phyloP scores from a whole-genome alignment of 202 grass and related monocot species.

The Musa balbisiana region DNA sequence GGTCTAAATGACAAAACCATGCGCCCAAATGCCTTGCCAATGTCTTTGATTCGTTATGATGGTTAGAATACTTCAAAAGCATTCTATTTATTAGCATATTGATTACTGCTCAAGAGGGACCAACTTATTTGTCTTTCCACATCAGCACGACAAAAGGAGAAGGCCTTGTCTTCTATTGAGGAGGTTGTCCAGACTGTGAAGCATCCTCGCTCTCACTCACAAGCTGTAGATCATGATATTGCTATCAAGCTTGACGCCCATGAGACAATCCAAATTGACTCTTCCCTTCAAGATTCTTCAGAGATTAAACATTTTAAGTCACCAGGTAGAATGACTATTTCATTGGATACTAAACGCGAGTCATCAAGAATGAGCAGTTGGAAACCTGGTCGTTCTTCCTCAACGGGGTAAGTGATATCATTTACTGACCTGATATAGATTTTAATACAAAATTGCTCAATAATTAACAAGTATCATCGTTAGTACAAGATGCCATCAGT shows the following conservation, averaged over 20 bases:
- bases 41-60: conserved; percentile 92
- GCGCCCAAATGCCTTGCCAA: conserved; percentile 85
- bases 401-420: conserved; percentile 52
- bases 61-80: conserved; percentile 31
- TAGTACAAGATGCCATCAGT: too few species aligned
- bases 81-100: background rate
- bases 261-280: conserved; percentile 25
- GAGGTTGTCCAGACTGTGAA: conserved; percentile 91
- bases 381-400: conserved; percentile 46
- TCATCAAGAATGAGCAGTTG: conserved; percentile 31
- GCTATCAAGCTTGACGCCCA: conserved; percentile 26
- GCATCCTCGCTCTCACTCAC: conserved; percentile 43
- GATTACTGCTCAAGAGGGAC: background rate
- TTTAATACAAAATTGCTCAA: background rate
- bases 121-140: background rate
- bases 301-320: conserved; percentile 36
- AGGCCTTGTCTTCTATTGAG: conserved; percentile 75
- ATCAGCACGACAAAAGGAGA: conserved; percentile 81
- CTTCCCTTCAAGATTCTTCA: conserved; percentile 25
- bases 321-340: conserved; percentile 32
- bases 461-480: background rate
- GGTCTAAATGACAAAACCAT: conserved; percentile 78
- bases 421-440: background rate
- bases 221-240: conserved; percentile 19
- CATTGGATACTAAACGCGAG: conserved; percentile 53